A percentile compares a stretch with the other conserved stretches of the same genome.
These are phyloP conservation scores for Hortiboletus flavorubellus DNA, from an alignment of 768 basidiomycete genomes.

Conservation along the genomic window DNA sequence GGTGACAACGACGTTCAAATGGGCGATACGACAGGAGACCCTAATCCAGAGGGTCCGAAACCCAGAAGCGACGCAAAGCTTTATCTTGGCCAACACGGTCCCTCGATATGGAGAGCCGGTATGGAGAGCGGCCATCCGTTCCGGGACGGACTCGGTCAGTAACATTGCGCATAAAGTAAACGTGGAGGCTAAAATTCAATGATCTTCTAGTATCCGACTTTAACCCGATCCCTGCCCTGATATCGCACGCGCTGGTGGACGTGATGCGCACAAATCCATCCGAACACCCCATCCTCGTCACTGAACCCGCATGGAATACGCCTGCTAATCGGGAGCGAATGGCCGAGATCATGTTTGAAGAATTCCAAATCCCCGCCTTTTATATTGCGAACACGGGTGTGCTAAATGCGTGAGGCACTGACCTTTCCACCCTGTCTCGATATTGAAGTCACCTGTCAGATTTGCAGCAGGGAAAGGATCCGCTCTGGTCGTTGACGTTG, in stretches of 20 bases:
- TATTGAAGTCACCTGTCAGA: constrained; percentile 38
- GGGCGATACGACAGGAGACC: constrained; percentile 39
- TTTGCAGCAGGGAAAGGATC: constrained; percentile 97
- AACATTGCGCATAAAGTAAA: not conserved
- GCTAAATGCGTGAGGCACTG: constrained; percentile 72
- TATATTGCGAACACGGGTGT: constrained; percentile 96
- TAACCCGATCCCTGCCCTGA: constrained; percentile 62
- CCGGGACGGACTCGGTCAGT: constrained; percentile 78
- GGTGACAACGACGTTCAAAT: constrained; percentile 35
- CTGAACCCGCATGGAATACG: constrained; percentile 97
- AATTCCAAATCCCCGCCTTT: constrained; percentile 91
- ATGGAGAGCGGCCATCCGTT: constrained; percentile 89
- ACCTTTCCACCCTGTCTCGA: not conserved
- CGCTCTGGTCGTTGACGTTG: constrained; percentile 94
- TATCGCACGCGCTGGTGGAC: constrained; percentile 72
- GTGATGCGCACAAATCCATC: constrained; percentile 72
- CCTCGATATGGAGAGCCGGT: constrained; percentile 83
- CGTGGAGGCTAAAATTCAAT: constrained; percentile 1
- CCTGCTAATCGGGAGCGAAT: constrained; percentile 88
- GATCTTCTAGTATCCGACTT: constrained; percentile 64
- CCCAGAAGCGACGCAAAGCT: constrained; percentile 53
- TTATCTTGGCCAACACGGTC: constrained; percentile 84
- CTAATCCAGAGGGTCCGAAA: constrained; percentile 28
- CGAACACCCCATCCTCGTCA: constrained; percentile 90
- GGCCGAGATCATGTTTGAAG: constrained; percentile 98